These are phyloP conservation scores for Aureobasidium sp. DNA, from an alignment of 2,329 filamentous ascomycete species.

Conservation along the genomic window DNA sequence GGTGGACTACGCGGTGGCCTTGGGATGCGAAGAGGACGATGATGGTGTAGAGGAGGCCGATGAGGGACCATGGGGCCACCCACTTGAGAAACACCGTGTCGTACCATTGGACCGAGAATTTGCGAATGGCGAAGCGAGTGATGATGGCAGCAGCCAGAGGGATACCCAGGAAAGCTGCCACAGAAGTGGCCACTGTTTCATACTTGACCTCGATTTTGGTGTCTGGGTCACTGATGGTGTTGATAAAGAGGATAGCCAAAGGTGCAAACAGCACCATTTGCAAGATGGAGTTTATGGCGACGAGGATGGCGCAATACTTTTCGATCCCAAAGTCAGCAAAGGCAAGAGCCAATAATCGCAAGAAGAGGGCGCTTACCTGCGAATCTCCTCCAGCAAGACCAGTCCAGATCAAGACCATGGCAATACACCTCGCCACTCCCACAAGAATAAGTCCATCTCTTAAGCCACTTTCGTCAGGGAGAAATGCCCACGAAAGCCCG, in stretches of 20 bases:
- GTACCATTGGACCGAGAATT: slow-evolving; percentile 54
- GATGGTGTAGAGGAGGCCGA: slow-evolving; percentile 82
- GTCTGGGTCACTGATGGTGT: slow-evolving; percentile 50
- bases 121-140: slow-evolving; percentile 57
- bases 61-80: slow-evolving; percentile 64
- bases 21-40: slow-evolving; percentile 78
- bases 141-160: slow-evolving; percentile 72
- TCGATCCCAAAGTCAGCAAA: background rate
- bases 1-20: slow-evolving; percentile 65
- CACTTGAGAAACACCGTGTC: slow-evolving; percentile 60
- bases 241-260: slow-evolving; percentile 47
- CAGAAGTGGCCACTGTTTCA: slow-evolving; percentile 63
- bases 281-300: slow-evolving; percentile 41
- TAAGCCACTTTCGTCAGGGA: slow-evolving; percentile 41
- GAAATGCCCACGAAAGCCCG: slow-evolving; percentile 56
- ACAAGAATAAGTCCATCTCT: slow-evolving; percentile 67
- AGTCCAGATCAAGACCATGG: slow-evolving; percentile 82
- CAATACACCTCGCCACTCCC: slow-evolving; percentile 76
- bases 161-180: slow-evolving; percentile 75
- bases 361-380: slow-evolving; percentile 34
- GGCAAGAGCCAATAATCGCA: too few relatives aligned
- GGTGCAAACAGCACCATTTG: slow-evolving; percentile 43
- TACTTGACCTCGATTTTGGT: slow-evolving; percentile 42
- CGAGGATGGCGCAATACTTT: slow-evolving; percentile 60
- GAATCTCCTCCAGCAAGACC: slow-evolving; percentile 65